A percentile compares a stretch with the other conserved stretches of the same genome.
Conservation (phyloP, 2,329 filamentous ascomycete species). For the Gnomoniopsis sp. region DNA sequence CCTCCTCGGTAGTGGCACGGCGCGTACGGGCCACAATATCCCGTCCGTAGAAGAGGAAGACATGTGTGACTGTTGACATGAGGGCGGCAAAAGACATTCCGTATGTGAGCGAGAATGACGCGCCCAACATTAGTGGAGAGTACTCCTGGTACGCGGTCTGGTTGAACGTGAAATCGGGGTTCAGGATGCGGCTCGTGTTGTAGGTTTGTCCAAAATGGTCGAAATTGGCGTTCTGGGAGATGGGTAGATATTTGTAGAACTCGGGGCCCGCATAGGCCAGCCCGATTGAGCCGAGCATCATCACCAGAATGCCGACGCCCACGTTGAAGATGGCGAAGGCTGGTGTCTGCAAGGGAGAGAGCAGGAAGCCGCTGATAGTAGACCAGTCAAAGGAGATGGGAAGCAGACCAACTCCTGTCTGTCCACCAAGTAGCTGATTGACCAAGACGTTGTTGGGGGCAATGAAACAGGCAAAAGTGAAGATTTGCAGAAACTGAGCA, state of each 20-base stretch:
- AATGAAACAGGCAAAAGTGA: slow-evolving; percentile 60
- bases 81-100: slow-evolving; percentile 56
- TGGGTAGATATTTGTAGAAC: slow-evolving; percentile 43
- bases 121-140: slow-evolving; percentile 48
- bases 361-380: slow-evolving; percentile 50
- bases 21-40: slow-evolving; percentile 24
- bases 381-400: slow-evolving; percentile 59
- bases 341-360: slow-evolving; percentile 56
- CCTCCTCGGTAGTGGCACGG: slow-evolving; percentile 35
- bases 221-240: slow-evolving; percentile 50
- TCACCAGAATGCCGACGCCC: slow-evolving; percentile 49
- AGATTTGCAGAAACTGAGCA: slow-evolving; percentile 33
- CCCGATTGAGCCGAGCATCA: slow-evolving; percentile 36
- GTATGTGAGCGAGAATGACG: slow-evolving; percentile 53
- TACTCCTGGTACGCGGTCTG: slow-evolving; percentile 40
- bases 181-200: slow-evolving; percentile 43
- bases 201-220: slow-evolving; percentile 45
- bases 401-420: slow-evolving; percentile 55
- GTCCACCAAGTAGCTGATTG: slow-evolving; percentile 61
- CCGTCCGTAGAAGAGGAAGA: slow-evolving; percentile 46
- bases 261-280: slow-evolving; percentile 46
- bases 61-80: slow-evolving; percentile 49
- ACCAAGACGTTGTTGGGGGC: slow-evolving; percentile 57
- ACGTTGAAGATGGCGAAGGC: slow-evolving; percentile 61
- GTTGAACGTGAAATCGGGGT: slow-evolving; percentile 40